phyloP scores from a whole-genome alignment of 306 rosid genomes.

The Benincasa hispida region DNA sequence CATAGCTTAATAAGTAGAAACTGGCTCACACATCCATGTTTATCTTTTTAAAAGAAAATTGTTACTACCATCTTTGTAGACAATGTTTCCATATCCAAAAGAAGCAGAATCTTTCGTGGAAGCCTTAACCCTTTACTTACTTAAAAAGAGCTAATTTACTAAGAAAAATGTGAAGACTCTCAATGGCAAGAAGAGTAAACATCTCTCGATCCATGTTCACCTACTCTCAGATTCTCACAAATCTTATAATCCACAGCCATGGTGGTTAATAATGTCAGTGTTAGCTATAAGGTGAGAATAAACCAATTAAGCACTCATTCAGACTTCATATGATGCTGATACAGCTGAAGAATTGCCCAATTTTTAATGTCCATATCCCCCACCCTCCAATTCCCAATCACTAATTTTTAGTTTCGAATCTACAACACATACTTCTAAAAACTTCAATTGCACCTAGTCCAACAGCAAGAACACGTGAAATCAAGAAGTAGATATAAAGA shows the following conservation, averaged over 20 bases:
- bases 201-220: neutral
- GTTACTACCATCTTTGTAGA: neutral
- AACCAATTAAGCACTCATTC: neutral
- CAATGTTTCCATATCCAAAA: neutral
- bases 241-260: neutral
- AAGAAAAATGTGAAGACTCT: neutral
- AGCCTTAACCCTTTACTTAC: neutral
- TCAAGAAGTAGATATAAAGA: neutral
- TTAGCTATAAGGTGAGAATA: neutral
- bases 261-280: neutral
- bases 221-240: neutral
- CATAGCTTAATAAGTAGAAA: neutral
- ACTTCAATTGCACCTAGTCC: neutral
- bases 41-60: neutral
- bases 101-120: neutral
- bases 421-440: neutral
- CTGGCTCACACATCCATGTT: neutral
- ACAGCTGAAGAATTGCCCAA: neutral
- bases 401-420: neutral
- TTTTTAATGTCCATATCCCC: neutral
- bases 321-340: neutral
- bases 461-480: neutral
- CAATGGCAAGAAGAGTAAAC: neutral
- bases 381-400: neutral
- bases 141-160: neutral